These are phyloP conservation scores for Ascoidea asiatica DNA, from an alignment of 805 yeast species.

Conservation along the genomic window DNA sequence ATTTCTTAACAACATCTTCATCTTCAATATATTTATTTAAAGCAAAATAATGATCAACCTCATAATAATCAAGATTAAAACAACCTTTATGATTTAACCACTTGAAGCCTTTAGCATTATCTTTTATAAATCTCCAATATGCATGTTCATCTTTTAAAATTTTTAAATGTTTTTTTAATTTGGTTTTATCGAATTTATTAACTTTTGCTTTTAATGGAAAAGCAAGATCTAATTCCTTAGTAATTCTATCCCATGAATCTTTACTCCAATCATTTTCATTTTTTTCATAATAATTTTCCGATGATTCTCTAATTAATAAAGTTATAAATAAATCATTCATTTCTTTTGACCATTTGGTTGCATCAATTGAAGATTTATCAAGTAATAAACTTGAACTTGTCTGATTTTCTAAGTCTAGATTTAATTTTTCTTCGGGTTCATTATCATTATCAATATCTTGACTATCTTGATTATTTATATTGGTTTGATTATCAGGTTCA, in stretches of 20 bases:
- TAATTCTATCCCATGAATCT: constrained; percentile 7
- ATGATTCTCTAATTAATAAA: constrained; percentile 5
- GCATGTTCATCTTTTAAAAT: constrained; percentile 7
- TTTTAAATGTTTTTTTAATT: constrained; percentile 8
- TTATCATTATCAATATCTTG: no score
- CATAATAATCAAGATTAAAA: constrained; percentile 5
- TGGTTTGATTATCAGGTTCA: no score
- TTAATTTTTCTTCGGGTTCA: no score
- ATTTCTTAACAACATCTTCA: constrained; percentile 3
- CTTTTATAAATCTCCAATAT: constrained; percentile 8
- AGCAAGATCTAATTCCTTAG: constrained; percentile 6
- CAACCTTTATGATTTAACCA: constrained; percentile 7
- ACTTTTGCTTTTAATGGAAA: constrained; percentile 9
- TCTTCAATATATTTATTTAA: constrained; percentile 5
- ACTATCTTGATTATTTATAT: no score
- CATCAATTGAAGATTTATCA: constrained; percentile 2
- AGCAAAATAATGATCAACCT: constrained; percentile 7
- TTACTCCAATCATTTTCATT: constrained; percentile 9
- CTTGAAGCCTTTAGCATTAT: constrained; percentile 5
- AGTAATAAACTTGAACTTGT: no score
- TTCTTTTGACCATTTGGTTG: constrained; percentile 9
- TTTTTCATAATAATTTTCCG: constrained; percentile 6
- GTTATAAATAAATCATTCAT: constrained; percentile 8
- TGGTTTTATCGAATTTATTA: constrained; percentile 7
- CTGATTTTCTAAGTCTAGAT: no score